These are phyloP conservation scores for Symbiodinium natans DNA, from an alignment of 73 alveolate genomes.

Conservation along the genomic window DNA sequence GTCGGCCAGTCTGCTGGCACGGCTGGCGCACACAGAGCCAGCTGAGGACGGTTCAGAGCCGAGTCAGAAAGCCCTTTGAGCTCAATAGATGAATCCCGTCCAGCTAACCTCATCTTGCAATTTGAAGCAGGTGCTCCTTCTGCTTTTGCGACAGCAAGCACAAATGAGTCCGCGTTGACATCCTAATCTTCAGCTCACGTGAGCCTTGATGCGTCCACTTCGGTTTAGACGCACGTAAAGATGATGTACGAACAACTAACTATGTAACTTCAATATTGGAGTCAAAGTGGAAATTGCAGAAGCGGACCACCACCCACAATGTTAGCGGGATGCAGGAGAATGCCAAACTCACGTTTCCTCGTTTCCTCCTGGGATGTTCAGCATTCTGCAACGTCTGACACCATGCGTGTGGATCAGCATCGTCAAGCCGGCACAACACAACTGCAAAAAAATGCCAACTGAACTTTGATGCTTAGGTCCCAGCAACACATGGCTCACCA, in stretches of 20 bases:
- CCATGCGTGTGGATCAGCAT: neutral
- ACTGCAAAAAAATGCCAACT: neutral
- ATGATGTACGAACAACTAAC: neutral
- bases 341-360: neutral
- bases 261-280: too few relatives aligned
- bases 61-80: neutral
- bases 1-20: neutral
- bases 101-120: too few relatives aligned
- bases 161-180: neutral
- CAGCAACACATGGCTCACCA: constrained; percentile 11
- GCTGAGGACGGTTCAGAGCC: neutral
- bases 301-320: neutral
- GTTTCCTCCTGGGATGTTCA: neutral
- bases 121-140: neutral
- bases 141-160: neutral
- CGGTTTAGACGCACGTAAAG: neutral
- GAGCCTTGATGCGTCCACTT: neutral
- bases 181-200: neutral
- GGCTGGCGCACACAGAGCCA: neutral
- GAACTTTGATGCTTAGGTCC: neutral
- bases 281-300: too few relatives aligned
- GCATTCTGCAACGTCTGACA: neutral
- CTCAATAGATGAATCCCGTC: too few relatives aligned
- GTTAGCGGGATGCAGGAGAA: neutral
- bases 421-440: neutral